Evolutionary conservation across 805 yeast species (phyloP), one percentile per base, ranked within the genome.

Genomic region (Metschnikowia orientalis): DNA sequence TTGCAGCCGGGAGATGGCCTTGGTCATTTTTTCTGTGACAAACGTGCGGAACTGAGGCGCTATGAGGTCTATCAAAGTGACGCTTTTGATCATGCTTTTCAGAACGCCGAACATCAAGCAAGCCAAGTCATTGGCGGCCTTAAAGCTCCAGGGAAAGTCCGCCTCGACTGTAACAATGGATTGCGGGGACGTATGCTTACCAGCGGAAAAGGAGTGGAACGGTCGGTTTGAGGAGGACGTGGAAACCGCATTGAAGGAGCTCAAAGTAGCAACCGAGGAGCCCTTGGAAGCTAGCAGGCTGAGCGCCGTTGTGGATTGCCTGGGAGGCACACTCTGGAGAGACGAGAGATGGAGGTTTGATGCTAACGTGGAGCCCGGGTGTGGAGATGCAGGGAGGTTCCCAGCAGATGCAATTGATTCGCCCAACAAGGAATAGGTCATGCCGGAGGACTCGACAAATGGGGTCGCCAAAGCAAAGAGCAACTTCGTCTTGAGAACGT

Each of bases 91-190:
- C 18, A 79, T 78, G 22, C 65, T 68, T 49, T 78, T 75, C 28
- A 86, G 77, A 3, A 84, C 76, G 11, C 96, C 96, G 59, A 89
- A 84, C 63, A 85, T 77, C 38, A 87, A 66, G 51, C 95, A 84
- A 0, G 95, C 95, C 44, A 88, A 65, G 57, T 89, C 97, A 53
- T 90, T 89, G 10, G 94, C 87, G 5, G 94, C 89, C 48, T 75
- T 76, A 30, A 89, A 71, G 17, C 67, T 61, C 89, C 92, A 89
- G 1, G 97, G 97, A 29, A 73, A 70, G 9, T 72, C 75, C 15
- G 73, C 62, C 2, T 77, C 77, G 30, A 94, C 84, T 0, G 95
- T 86, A 54, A 89, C 80, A 8, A 88, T 80, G 0, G 95, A 92
- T 50, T 86, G 92, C 8, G 90, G 90, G 1, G 76, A 66, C 0